These are phyloP conservation scores for Telopea speciosissima DNA, from an alignment of 177 flowering plant species.

Conservation along the genomic window DNA sequence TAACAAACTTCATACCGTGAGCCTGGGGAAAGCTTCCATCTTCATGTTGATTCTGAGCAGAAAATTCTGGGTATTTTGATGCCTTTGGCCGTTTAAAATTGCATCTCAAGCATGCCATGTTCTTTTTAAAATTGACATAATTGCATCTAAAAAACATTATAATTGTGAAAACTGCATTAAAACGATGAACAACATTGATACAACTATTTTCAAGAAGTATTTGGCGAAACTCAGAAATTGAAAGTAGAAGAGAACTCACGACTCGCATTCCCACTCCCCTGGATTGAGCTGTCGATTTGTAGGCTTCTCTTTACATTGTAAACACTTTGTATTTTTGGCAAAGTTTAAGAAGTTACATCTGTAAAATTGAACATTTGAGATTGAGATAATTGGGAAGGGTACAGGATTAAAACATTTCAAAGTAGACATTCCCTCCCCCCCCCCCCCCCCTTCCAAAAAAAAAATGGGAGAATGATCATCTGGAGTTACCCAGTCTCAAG, in stretches of 20 bases:
- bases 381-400: neutral
- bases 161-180: neutral
- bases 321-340: conserved; percentile 79
- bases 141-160: conserved; percentile 50
- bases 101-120: conserved; percentile 75
- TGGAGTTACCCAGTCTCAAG: neutral
- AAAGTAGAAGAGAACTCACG: conserved; percentile 48
- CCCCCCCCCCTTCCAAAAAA: too few relatives aligned
- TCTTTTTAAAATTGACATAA: conserved; percentile 74
- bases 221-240: neutral
- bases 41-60: conserved; percentile 12
- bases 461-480: too few relatives aligned
- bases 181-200: neutral
- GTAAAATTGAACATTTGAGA: conserved; percentile 12
- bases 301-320: conserved; percentile 75
- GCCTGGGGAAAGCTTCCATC: conserved; percentile 4
- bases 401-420: neutral
- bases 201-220: neutral
- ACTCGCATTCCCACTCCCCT: conserved; percentile 94
- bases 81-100: conserved; percentile 63
- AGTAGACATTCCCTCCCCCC: too few relatives aligned
- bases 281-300: conserved; percentile 61
- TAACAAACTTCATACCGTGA: conserved; percentile 16
- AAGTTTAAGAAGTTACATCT: conserved; percentile 90
- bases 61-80: conserved; percentile 15